A percentile compares a stretch with the other conserved stretches of the same genome.
These are phyloP conservation scores for Talaromyces sp. DNA, from an alignment of 2,329 filamentous ascomycete species.

Conservation along the genomic window DNA sequence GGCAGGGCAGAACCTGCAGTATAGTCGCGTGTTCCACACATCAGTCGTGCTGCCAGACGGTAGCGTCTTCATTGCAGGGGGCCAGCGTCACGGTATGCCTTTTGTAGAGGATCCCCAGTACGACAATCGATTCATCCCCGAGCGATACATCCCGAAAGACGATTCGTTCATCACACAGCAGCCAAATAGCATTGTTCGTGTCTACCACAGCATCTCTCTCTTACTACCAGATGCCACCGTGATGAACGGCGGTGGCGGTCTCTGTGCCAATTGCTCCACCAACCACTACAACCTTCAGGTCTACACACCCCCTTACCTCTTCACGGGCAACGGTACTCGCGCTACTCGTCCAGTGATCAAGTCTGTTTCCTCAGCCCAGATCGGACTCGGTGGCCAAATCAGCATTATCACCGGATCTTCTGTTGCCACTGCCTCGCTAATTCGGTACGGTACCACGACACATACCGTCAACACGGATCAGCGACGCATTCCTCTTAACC, in stretches of 20 bases:
- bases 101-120: conserved; percentile 43
- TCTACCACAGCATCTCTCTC: conserved; percentile 47
- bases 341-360: conserved; percentile 43
- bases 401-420: conserved; percentile 17
- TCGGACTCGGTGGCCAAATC: background rate
- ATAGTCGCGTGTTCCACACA: conserved; percentile 43
- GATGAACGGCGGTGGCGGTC: conserved; percentile 50
- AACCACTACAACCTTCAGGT: conserved; percentile 54
- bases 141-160: conserved; percentile 44
- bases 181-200: conserved; percentile 17
- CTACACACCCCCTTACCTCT: conserved; percentile 53
- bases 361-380: conserved; percentile 19
- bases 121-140: conserved; percentile 33
- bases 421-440: conserved; percentile 34
- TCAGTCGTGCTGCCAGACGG: conserved; percentile 49
- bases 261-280: conserved; percentile 44
- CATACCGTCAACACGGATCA: conserved; percentile 58
- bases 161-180: conserved; percentile 30
- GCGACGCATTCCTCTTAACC: conserved; percentile 44
- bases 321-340: conserved; percentile 25
- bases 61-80: conserved; percentile 45
- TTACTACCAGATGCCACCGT: conserved; percentile 49
- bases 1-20: conserved; percentile 24
- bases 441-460: conserved; percentile 45
- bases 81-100: conserved; percentile 38